These are phyloP conservation scores for Trichophyton mentagrophytes DNA, from an alignment of 2,329 filamentous ascomycete species.

Conservation along the genomic window DNA sequence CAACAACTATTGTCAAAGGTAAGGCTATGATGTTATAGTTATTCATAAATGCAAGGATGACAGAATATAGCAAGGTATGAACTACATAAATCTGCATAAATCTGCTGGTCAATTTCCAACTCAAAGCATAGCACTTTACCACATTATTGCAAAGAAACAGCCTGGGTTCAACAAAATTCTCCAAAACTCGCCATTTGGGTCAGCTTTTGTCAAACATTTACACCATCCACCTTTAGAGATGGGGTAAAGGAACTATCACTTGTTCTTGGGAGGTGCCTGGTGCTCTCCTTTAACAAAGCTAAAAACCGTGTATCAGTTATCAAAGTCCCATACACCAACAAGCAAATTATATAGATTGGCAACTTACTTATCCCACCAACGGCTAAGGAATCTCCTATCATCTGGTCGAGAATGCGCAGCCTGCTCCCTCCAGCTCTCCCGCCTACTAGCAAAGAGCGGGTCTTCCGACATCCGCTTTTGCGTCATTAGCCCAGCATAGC, in stretches of 20 bases:
- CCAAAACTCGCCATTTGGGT: too few relatives aligned
- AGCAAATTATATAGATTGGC: slow-evolving; percentile 7
- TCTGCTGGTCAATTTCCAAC: too few relatives aligned
- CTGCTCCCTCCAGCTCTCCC: slow-evolving; percentile 36
- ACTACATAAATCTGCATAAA: too few relatives aligned
- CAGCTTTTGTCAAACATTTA: too few relatives aligned
- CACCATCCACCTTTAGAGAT: too few relatives aligned
- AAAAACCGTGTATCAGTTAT: neutral
- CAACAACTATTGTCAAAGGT: too few relatives aligned
- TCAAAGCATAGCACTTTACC: too few relatives aligned
- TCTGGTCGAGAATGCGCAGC: slow-evolving; percentile 16
- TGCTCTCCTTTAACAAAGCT: slow-evolving; percentile 8
- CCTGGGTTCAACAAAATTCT: too few relatives aligned
- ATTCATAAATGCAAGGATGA: too few relatives aligned
- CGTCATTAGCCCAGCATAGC: slow-evolving; percentile 28
- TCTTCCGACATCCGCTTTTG: slow-evolving; percentile 35
- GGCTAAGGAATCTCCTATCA: slow-evolving; percentile 25
- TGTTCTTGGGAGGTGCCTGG: neutral
- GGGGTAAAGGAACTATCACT: neutral
- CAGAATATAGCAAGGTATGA: too few relatives aligned
- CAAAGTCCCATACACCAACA: neutral
- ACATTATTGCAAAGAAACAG: too few relatives aligned
- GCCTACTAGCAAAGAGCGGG: slow-evolving; percentile 23
- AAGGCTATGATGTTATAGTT: too few relatives aligned
- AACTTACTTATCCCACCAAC: slow-evolving; percentile 29